A percentile compares a stretch with the other conserved stretches of the same genome.
These are phyloP conservation scores for Vitis hybrid DNA, from an alignment of 177 flowering plant species.

Conservation along the genomic window DNA sequence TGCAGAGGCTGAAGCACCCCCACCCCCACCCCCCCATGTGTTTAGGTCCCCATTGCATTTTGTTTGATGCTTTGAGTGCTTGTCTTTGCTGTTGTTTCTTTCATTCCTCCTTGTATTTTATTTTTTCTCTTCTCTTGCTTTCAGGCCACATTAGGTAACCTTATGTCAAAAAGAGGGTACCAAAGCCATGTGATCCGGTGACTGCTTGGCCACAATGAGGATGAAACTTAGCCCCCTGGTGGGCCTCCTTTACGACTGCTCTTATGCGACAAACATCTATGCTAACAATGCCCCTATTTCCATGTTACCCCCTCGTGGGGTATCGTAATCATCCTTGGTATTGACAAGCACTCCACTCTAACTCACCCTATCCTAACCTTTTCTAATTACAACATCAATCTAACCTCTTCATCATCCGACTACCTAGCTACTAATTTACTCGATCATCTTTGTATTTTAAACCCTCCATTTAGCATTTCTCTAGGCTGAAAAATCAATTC, in stretches of 20 bases:
- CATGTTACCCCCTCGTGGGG: slow-evolving; percentile 48
- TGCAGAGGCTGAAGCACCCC: slow-evolving; percentile 10
- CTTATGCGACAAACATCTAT: slow-evolving; percentile 7
- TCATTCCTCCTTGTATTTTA: slow-evolving; percentile 1
- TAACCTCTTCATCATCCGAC: too few relatives aligned
- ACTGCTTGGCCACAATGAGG: slow-evolving; percentile 24
- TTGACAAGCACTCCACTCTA: slow-evolving; percentile 26
- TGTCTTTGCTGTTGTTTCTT: slow-evolving; percentile 43
- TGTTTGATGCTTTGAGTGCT: slow-evolving; percentile 28
- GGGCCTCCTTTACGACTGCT: slow-evolving; percentile 10
- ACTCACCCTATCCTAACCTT: too few relatives aligned
- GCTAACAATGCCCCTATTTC: slow-evolving; percentile 7
- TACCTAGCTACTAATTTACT: too few relatives aligned
- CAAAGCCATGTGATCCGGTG: slow-evolving; percentile 36
- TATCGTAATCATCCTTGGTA: slow-evolving; percentile 26
- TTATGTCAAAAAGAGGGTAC: slow-evolving; percentile 15
- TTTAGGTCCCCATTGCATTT: slow-evolving; percentile 48
- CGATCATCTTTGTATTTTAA: too few relatives aligned
- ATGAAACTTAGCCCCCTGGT: slow-evolving; percentile 5
- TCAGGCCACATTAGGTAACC: slow-evolving; percentile 20
- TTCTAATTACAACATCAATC: too few relatives aligned
- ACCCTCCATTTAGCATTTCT: too few relatives aligned
- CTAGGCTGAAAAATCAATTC: too few relatives aligned
- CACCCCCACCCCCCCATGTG: slow-evolving; percentile 44
- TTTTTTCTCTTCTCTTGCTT: not conserved